A percentile compares a stretch with the other conserved stretches of the same genome.
Evolutionary conservation across 768 basidiomycete species (phyloP).

Genomic region (Termitomyces bulborhizus): DNA sequence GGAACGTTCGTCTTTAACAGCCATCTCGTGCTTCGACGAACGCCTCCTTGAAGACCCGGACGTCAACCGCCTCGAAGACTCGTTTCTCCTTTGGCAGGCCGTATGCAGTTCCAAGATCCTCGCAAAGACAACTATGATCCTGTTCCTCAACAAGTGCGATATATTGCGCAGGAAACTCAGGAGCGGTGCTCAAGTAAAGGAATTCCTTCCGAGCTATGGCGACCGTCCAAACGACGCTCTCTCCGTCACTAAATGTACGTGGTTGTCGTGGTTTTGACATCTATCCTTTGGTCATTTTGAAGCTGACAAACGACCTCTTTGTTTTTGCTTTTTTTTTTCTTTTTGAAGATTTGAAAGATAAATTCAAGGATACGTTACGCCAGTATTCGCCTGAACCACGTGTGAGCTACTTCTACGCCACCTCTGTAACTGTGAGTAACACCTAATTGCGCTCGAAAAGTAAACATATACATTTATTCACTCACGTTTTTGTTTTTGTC

Average conservation of each 20-base stretch:
- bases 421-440: constrained; percentile 45
- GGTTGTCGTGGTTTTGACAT: not conserved
- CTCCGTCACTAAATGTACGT: constrained; percentile 52
- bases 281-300: not conserved
- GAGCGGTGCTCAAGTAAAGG: constrained; percentile 33
- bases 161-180: constrained; percentile 46
- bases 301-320: not conserved
- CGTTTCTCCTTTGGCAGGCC: constrained; percentile 59
- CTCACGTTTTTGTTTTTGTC: too few relatives aligned
- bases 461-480: too few relatives aligned
- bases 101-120: constrained; percentile 58
- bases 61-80: constrained; percentile 69
- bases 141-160: constrained; percentile 75
- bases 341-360: constrained; percentile 32
- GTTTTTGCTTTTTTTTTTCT: too few relatives aligned
- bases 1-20: constrained; percentile 12
- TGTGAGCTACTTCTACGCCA: constrained; percentile 51
- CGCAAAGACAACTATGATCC: constrained; percentile 52
- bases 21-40: constrained; percentile 40
- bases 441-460: not conserved
- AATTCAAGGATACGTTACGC: constrained; percentile 47
- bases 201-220: constrained; percentile 57
- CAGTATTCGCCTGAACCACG: constrained; percentile 44
- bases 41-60: constrained; percentile 49
- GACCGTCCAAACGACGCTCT: constrained; percentile 52